A percentile compares a stretch with the other conserved stretches of the same genome.
These are phyloP conservation scores for Cordyceps cicadae DNA, from an alignment of 2,329 filamentous ascomycete species.

Conservation along the genomic window DNA sequence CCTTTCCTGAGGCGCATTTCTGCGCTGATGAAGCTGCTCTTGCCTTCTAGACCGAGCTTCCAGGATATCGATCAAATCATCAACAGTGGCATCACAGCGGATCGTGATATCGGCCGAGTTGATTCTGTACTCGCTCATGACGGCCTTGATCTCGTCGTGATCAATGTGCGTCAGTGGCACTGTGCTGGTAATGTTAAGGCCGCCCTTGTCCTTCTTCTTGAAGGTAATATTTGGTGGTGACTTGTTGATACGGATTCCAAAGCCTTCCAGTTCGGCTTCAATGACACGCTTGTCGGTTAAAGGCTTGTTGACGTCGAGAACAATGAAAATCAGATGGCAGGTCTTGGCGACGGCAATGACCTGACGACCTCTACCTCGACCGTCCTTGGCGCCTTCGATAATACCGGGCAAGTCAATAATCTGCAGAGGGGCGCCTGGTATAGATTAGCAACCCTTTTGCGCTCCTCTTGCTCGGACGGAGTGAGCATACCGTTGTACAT, in stretches of 20 bases:
- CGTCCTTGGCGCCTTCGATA: conserved; percentile 96
- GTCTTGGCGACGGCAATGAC: conserved; percentile 99
- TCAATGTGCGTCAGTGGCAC: conserved; percentile 88
- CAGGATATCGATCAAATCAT: conserved; percentile 91
- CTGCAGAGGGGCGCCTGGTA: conserved; percentile 75
- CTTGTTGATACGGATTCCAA: conserved; percentile 97
- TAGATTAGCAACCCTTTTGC: conserved; percentile 1
- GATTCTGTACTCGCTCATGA: conserved; percentile 96
- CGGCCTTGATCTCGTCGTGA: conserved; percentile 92
- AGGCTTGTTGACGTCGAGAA: conserved; percentile 96
- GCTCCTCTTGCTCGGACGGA: not conserved
- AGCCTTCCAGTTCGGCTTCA: conserved; percentile 89
- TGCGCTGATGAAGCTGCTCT: conserved; percentile 4
- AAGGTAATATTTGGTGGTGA: conserved; percentile 96
- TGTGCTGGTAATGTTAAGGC: conserved; percentile 91
- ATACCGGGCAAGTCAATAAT: conserved; percentile 98
- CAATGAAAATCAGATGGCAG: conserved; percentile 97
- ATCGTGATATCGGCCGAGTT: conserved; percentile 96
- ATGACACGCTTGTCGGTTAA: conserved; percentile 95
- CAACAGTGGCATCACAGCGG: conserved; percentile 92
- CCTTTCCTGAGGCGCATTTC: not conserved
- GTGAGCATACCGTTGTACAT: conserved; percentile 66
- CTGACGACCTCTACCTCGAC: conserved; percentile 92
- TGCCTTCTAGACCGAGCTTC: conserved; percentile 75
- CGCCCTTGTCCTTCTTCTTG: conserved; percentile 98